Evolutionary conservation across 2,329 filamentous ascomycete genomes (phyloP).

Genomic region (Boeremia exigua): DNA sequence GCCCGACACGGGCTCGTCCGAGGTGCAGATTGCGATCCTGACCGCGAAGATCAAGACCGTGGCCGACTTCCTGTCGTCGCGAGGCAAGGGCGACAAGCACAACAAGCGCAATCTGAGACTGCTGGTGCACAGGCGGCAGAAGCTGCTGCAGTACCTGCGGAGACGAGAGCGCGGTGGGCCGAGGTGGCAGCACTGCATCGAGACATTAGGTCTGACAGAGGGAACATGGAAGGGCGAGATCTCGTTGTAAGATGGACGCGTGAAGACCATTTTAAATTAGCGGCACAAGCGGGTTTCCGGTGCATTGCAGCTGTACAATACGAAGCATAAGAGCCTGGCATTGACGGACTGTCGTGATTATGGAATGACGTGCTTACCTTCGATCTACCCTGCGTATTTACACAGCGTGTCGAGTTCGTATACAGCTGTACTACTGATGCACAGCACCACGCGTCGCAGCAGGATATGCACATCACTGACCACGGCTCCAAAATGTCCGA

Average conservation of each 20-base stretch:
- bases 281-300: background rate
- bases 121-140: conserved; percentile 88
- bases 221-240: conserved; percentile 94
- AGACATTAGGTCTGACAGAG: conserved; percentile 83
- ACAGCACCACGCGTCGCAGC: background rate
- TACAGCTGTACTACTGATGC: background rate
- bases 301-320: conserved; percentile 15
- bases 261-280: conserved; percentile 8
- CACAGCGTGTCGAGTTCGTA: no score
- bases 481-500: background rate
- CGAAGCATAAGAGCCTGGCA: background rate
- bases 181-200: conserved; percentile 84
- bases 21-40: conserved; percentile 96
- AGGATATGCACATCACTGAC: background rate
- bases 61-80: conserved; percentile 71
- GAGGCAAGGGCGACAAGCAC: conserved; percentile 84
- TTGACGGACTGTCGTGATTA: background rate
- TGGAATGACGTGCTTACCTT: background rate
- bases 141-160: conserved; percentile 84
- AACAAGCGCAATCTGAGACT: conserved; percentile 90
- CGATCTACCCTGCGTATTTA: no score
- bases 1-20: conserved; percentile 90
- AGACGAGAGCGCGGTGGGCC: conserved; percentile 89
- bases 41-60: conserved; percentile 91
- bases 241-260: conserved; percentile 60